Conservation (phyloP, 2,329 filamentous ascomycete species). For the Dothideomycetidae sp. region DNA sequence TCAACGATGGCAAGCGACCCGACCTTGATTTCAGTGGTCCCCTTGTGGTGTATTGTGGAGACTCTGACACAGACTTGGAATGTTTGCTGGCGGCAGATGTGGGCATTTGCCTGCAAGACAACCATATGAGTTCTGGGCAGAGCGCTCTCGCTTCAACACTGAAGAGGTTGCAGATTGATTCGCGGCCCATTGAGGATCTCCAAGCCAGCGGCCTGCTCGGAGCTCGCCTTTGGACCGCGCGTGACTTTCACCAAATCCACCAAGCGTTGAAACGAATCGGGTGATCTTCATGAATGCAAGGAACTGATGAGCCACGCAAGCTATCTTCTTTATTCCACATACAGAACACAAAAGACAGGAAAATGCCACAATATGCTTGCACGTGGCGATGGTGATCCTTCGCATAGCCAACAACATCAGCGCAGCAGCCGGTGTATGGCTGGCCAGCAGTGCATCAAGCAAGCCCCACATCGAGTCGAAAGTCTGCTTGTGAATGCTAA, state of each 20-base stretch:
- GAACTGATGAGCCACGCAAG: too few relatives aligned
- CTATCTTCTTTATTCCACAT: too few relatives aligned
- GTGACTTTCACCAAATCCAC: conserved; percentile 3
- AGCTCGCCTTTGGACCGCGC: conserved; percentile 1
- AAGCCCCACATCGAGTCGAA: too few relatives aligned
- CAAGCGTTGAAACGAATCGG: background rate
- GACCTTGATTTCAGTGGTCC: conserved; percentile 3
- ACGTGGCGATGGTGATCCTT: too few relatives aligned
- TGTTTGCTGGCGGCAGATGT: conserved; percentile 31
- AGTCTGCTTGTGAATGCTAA: too few relatives aligned
- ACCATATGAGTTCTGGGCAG: conserved; percentile 23
- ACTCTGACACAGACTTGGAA: conserved; percentile 35
- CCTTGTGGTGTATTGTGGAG: conserved; percentile 31
- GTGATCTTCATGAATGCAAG: too few relatives aligned
- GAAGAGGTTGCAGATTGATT: conserved; percentile 19
- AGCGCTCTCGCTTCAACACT: conserved; percentile 23
- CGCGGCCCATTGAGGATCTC: conserved; percentile 15
- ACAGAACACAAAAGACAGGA: too few relatives aligned
- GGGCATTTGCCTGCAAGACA: conserved; percentile 32
- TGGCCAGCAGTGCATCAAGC: too few relatives aligned
- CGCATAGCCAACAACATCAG: too few relatives aligned
- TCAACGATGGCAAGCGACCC: background rate
- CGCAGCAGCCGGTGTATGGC: too few relatives aligned
- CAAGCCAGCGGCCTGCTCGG: background rate
- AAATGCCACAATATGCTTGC: too few relatives aligned